Conservation (phyloP, 108 stramenopile genomes). For the Nitzschia sp. region DNA sequence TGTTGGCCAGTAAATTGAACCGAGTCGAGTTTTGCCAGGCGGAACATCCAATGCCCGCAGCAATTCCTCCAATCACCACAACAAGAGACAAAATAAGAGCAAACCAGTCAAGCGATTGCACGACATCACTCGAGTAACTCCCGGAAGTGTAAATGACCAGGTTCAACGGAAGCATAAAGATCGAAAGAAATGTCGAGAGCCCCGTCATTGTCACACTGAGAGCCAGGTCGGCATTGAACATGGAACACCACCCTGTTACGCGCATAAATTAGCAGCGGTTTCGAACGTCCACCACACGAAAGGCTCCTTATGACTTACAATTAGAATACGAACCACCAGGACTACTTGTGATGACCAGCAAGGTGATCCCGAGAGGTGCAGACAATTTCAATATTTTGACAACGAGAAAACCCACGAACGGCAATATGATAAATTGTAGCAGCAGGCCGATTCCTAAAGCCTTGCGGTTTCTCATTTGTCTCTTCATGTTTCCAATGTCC, state of each 20-base stretch:
- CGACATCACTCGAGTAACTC: slow-evolving; percentile 69
- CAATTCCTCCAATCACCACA: slow-evolving; percentile 81
- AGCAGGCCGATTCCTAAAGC: slow-evolving; percentile 54
- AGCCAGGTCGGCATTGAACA: slow-evolving; percentile 80
- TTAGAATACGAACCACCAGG: slow-evolving; percentile 85
- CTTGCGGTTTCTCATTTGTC: slow-evolving; percentile 53
- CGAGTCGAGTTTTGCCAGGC: slow-evolving; percentile 41
- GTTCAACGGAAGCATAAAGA: slow-evolving; percentile 84
- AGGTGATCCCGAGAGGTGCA: slow-evolving; percentile 58
- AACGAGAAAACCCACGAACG: slow-evolving; percentile 73
- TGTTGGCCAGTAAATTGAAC: slow-evolving; percentile 59
- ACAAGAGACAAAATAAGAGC: slow-evolving; percentile 70
- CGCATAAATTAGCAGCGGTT: not conserved
- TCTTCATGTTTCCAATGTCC: slow-evolving; percentile 51
- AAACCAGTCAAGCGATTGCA: slow-evolving; percentile 72
- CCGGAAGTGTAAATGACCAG: slow-evolving; percentile 73
- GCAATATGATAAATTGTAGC: slow-evolving; percentile 74
- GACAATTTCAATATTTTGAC: slow-evolving; percentile 57
- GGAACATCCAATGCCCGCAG: slow-evolving; percentile 51
- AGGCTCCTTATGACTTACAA: slow-evolving; percentile 29
- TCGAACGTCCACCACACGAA: not conserved
- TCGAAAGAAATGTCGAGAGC: slow-evolving; percentile 78
- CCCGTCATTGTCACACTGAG: slow-evolving; percentile 91
- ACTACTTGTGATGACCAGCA: slow-evolving; percentile 73
- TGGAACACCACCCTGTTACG: slow-evolving; percentile 50